Evolutionary conservation across 805 yeast species (phyloP), one percentile per base, ranked within the genome.

Genomic region (Candida tibetensis): DNA sequence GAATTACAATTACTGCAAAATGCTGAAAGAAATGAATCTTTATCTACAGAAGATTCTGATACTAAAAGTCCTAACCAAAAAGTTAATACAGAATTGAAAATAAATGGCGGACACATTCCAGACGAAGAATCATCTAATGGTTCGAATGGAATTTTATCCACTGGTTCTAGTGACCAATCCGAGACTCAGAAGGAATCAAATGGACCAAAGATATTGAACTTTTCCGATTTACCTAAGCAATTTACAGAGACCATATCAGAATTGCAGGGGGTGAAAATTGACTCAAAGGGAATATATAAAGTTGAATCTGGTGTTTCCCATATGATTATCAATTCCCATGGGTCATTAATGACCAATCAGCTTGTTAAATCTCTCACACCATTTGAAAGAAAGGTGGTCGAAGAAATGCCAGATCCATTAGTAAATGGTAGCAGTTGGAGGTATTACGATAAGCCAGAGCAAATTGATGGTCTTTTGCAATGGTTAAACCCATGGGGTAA

Each of bases 401-500:
- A 84, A 49, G 95, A 86, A 52, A 63, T 69, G 1, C 76, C 82
- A 1, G 77, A 72, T 39, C 74, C 79, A 4, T 53, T 86, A 16
- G 47, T 80, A 7, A 59, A 71, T 10, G 67, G 74, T 1, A 44
- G 60, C 4, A 76, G 77, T 26, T 89, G 97, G 97, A 75, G 82
- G 38, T 85, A 59, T 48, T 76, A 79, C 46, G 95, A 88, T 47
- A 63, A 55, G 2, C 67, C 73, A 0, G 75, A 71, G n/a, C 82
- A 83, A 28, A 58, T 88, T 22, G 76, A 74, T 1, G 55, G 55
- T 10, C 53, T 90, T 17, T 41, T 81, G 6, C 55, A 61, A n/a
- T 83, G 91, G 87, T 64, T 89, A 34, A 81, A 83, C 48, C 79
- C 77, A 3, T 78, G 82, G 74, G 96, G 96, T 2, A 67, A 64